These are phyloP conservation scores for Tremella mesenterica DNA, from an alignment of 768 basidiomycete species.

Conservation along the genomic window DNA sequence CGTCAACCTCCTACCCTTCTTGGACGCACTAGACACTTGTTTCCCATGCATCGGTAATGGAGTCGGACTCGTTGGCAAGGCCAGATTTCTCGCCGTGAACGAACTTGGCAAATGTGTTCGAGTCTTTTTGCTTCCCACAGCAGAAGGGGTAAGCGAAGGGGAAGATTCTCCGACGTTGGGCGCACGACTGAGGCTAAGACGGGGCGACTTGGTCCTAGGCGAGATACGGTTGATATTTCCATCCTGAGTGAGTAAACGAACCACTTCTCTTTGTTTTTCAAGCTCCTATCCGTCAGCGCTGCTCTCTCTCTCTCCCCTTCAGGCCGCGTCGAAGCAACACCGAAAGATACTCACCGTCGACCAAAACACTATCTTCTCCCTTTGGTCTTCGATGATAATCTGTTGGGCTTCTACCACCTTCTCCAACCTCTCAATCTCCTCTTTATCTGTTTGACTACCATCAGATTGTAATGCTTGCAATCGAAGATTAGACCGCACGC, in stretches of 20 bases:
- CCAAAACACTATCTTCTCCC: slow-evolving; percentile 39
- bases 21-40: slow-evolving; percentile 25
- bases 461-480: background rate
- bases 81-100: slow-evolving; percentile 34
- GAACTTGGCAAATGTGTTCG: slow-evolving; percentile 19
- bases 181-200: no score
- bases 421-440: slow-evolving; percentile 36
- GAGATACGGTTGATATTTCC: slow-evolving; percentile 1
- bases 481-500: background rate
- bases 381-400: slow-evolving; percentile 33
- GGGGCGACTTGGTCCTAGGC: no score
- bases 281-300: slow-evolving; percentile 25
- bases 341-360: slow-evolving; percentile 21
- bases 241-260: slow-evolving; percentile 22
- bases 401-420: slow-evolving; percentile 38
- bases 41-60: slow-evolving; percentile 32
- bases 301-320: no score
- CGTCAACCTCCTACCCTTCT: slow-evolving; percentile 32
- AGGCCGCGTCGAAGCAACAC: background rate
- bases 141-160: no score
- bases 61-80: slow-evolving; percentile 24
- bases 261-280: slow-evolving; percentile 32
- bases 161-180: no score
- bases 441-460: no score
- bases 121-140: background rate